Base-by-base conservation (phyloP, 2,329 filamentous ascomycete genomes). In the Pezicula carpinea region DNA sequence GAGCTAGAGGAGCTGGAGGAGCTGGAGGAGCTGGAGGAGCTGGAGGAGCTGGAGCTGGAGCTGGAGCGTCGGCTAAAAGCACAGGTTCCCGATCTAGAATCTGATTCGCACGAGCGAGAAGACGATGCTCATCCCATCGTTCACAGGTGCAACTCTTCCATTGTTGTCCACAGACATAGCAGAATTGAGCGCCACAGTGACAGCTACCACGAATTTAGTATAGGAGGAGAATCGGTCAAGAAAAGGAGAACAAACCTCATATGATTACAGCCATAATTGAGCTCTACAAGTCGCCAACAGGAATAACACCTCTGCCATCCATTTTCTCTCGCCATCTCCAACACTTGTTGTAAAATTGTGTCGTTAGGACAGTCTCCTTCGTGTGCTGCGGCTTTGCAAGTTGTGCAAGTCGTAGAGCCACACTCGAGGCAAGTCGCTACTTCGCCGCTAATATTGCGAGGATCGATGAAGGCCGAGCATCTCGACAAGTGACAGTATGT, bases 191-290 rank as follows among this genome's bases (percentile, higher is more conserved):
- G 4, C 73, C 73, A 35, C 75, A 79, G 0, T 59, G 14, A 33
- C 76, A 77, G n/a, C n/a, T n/a, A n/a, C n/a, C n/a, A n/a, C n/a
- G n/a, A n/a, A n/a, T n/a, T n/a, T n/a, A n/a, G n/a, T n/a, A n/a
- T n/a, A n/a, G n/a, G n/a, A n/a, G n/a, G n/a, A n/a, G n/a, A n/a
- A n/a, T n/a, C n/a, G n/a, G n/a, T n/a, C n/a, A 19, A 5, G n/a
- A 39, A 19, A 5, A 14, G 8, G 11, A 26, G 23, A 2, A 72
- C 74, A 57, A 53, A 82, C 78, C 50, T 76, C 3, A 82, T 82
- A 43, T 82, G 79, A 43, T 75, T 66, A 49, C 79, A 82, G 1
- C 79, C 79, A 0, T 32, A n/a, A 0, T 57, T 22, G 0, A 79
- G 60, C 59, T 80, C 76, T 0, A 83, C 67, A 11, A 82, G 31